Evolutionary conservation across 371 early-diverging fungal species (phyloP), one percentile per base, ranked within the genome.

Genomic region (Apophysomyces ossiformis): DNA sequence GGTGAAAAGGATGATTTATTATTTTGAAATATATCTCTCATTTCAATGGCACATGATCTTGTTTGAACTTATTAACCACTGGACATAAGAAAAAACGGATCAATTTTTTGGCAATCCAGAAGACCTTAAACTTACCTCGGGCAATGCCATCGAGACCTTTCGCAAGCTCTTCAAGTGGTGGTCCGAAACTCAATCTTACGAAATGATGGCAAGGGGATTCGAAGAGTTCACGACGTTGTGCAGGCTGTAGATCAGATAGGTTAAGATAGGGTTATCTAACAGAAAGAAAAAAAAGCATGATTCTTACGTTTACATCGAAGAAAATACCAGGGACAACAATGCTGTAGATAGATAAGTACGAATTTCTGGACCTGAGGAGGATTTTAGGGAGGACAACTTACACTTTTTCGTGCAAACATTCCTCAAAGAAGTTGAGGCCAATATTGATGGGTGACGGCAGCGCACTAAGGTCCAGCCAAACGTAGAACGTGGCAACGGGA

Each of bases 141-240:
- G 75, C 76, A 58, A 83, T 77, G 43, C 79, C 83, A 58, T 75
- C 81, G 56, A 84, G 57, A 41, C 84, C 84, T 38, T 69, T 72
- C 57, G 66, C 65, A 3, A 84, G 67, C 38, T 84, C 79, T 12
- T 78, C 75, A 67, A 82, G 59, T 16, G 82, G 80, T 32, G 84
- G 84, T 32, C 84, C 84, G 59, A 82, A 84, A 26, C 74, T 73
- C 18, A 84, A 66, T 45, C 84, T 69, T 18, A 84, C 81, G 69
- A 81, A 82, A 50, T 82, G 80, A 58, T 84, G 82, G 56, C 79
- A 84, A 18, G 84, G 84, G 16, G 77, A 76, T 35, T 80, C 76
- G 47, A 82, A 79, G 7, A 84, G 66, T 56, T 84, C 84, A 66
- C 84, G 78, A 35, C 84, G 77, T 13, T 73, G 64, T 9, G 80